phyloP scores from a whole-genome alignment of 257 asterid species.

The Nicotiana benthamiana region DNA sequence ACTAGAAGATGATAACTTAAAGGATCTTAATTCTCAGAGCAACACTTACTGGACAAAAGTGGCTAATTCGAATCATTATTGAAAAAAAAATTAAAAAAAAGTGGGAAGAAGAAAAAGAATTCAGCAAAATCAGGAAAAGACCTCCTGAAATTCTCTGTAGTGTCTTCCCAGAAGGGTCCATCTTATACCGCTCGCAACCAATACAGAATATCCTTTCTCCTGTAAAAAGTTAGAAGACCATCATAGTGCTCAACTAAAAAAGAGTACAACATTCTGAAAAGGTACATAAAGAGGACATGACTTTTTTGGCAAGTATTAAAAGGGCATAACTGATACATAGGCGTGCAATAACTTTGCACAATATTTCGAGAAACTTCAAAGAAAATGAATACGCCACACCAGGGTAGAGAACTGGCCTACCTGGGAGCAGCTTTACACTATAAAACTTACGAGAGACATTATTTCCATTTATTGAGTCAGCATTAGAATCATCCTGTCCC shows the following conservation, averaged over 20 bases:
- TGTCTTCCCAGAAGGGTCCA: constrained; percentile 81
- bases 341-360: neutral
- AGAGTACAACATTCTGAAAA: neutral
- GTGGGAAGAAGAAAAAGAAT: neutral
- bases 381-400: constrained; percentile 47
- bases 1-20: neutral
- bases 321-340: neutral
- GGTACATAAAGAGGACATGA: neutral
- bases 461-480: constrained; percentile 47
- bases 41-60: neutral
- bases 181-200: constrained; percentile 89
- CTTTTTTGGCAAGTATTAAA: neutral
- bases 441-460: constrained; percentile 75
- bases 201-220: constrained; percentile 85
- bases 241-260: constrained; percentile 6
- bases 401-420: constrained; percentile 67
- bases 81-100: neutral
- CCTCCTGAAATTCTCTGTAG: constrained; percentile 80
- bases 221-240: constrained; percentile 23
- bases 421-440: constrained; percentile 68
- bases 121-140: constrained; percentile 16
- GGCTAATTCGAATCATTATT: neutral
- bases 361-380: constrained; percentile 5
- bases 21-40: neutral
- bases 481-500: constrained; percentile 39